Conservation (phyloP, 2,329 filamentous ascomycete species). For the Pseudofabraea citricarpa region DNA sequence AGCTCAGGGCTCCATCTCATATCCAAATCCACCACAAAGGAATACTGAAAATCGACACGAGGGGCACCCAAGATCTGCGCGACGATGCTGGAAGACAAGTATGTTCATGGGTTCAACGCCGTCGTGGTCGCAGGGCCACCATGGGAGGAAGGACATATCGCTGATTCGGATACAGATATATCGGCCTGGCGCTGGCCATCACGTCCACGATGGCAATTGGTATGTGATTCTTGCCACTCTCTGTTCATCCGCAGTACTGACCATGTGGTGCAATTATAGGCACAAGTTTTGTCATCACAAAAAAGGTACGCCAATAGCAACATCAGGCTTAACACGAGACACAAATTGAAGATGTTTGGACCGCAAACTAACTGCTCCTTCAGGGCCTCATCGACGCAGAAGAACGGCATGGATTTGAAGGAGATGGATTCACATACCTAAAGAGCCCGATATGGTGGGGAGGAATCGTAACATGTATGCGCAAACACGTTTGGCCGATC, state of each 20-base stretch:
- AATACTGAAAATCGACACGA: conserved; percentile 18
- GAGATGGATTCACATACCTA: conserved; percentile 91
- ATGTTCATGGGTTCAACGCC: conserved; percentile 18
- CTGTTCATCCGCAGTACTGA: conserved; percentile 8
- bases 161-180: conserved; percentile 51
- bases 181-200: conserved; percentile 72
- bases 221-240: conserved; percentile 34
- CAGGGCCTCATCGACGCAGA: conserved; percentile 87
- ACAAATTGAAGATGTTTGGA: not conserved
- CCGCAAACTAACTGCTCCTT: conserved; percentile 16
- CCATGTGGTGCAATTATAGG: conserved; percentile 43
- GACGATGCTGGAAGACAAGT: conserved; percentile 42
- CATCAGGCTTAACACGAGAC: not conserved
- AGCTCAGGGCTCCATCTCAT: conserved; percentile 15
- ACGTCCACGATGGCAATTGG: conserved; percentile 72
- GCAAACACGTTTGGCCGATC: conserved; percentile 9
- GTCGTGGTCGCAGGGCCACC: conserved; percentile 3
- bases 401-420: conserved; percentile 90
- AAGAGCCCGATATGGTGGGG: conserved; percentile 97
- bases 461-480: conserved; percentile 80
- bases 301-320: conserved; percentile 63
- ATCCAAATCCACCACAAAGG: conserved; percentile 8
- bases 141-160: conserved; percentile 4
- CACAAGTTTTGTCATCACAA: conserved; percentile 97
- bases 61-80: conserved; percentile 12